Conservation (phyloP, 441 rosid genomes). For the Jatropha multifida region DNA sequence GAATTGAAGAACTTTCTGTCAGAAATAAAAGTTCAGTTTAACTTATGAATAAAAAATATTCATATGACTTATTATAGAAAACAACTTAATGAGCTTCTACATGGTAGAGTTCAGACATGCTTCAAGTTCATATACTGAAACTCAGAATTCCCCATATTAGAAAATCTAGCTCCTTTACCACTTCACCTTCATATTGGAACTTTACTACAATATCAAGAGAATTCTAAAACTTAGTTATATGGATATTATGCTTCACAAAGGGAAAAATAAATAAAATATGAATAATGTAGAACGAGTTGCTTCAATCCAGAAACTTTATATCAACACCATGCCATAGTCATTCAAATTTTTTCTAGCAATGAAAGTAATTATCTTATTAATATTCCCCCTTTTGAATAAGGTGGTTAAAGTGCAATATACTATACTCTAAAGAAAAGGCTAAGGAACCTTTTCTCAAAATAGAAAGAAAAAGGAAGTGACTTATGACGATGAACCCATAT, state of each 20-base stretch:
- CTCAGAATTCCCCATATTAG: background rate
- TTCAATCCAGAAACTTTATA: background rate
- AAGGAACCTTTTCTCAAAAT: too few relatives aligned
- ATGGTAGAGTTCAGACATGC: background rate
- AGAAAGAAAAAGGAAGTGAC: too few relatives aligned
- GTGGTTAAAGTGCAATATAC: background rate
- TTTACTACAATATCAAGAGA: slow-evolving; percentile 1
- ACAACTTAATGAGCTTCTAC: background rate
- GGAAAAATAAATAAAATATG: background rate
- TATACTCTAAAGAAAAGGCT: too few relatives aligned
- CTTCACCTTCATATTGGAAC: background rate
- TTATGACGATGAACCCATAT: too few relatives aligned
- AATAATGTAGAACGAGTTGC: background rate
- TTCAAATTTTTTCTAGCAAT: background rate
- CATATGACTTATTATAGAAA: background rate
- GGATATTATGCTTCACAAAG: background rate
- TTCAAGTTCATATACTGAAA: slow-evolving; percentile 2
- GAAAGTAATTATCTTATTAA: background rate
- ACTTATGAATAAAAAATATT: background rate
- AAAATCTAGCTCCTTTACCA: background rate
- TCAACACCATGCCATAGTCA: background rate
- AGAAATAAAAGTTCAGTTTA: slow-evolving; percentile 4
- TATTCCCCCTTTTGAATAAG: background rate
- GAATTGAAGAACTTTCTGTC: background rate
- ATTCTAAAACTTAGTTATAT: background rate